Base-by-base conservation (phyloP, 306 rosid species). In the Vigna angularis region DNA sequence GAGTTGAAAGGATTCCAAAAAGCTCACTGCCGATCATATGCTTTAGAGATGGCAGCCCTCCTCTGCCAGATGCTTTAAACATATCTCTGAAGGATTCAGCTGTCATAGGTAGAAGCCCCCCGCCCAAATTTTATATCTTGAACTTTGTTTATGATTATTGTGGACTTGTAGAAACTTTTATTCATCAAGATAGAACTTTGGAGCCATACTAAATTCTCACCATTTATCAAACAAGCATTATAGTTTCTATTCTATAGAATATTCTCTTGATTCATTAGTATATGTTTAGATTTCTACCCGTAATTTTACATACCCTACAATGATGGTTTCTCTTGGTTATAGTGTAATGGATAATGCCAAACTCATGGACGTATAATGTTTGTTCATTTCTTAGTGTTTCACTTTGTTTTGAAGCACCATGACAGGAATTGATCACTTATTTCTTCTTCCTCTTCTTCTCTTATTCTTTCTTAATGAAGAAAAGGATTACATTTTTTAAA, bases 41-140 rank as follows among this genome's bases (percentile, higher is more conserved):
- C 87, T 87, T 96, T 82, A 90, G 97, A 84, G 88, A 87, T 81
- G 98, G 99, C 51, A 86, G 99, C 74, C 99, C 87, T 62, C 99
- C 99, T 40, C 84, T 93, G 63, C 93, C 99, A 1, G 97, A 91
- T 84, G 86, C 82, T 85, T 88, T 69, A 2, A 89, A 87, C 79
- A 87, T 81, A 76, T 85, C 96, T 42, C 70, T 86, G 58, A 84
- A 83, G 57, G 88, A 85, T 78, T 83, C 91, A 47, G 88, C 91
- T 48, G 66, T 48, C 76, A 84, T 81, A 73, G 94, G 89, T 84
- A 77, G 28, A 75, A 62, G 38, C 53, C n/a, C 40, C 24, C 24
- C 47, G 74, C 47, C 67, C 20, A 24, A 79, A 71, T 38, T 17
- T 79, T 67, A 57, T 84, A 30, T 56, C 59, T 68, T 68, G 32